Evolutionary conservation across 1,284 basidiomycete genomes (phyloP), one percentile per base, ranked within the genome.

Genomic region (Malassezia pachydermatis): DNA sequence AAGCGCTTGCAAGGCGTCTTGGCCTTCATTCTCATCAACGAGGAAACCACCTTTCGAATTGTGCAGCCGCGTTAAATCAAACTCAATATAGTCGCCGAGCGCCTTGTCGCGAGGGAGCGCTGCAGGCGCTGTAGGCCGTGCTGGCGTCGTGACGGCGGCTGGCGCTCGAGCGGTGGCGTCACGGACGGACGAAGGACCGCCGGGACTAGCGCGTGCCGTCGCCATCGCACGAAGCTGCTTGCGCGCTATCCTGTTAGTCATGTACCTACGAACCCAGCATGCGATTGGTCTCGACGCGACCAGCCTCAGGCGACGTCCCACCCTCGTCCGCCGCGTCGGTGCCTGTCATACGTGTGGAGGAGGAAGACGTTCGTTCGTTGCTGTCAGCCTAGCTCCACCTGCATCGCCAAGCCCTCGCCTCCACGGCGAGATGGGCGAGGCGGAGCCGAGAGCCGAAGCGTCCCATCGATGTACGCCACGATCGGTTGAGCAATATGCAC

Each of bases 81-180:
- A 70, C 47, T 70, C 68, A 47, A 70, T 70, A 45, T 70, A 70
- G 55, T 70, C 57, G 20, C 68, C 68, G 25, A 70, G 58, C 1
- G 52, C 41, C 42, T 65, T 63, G 45, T 70, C 63, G 11, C 63
- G 51, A 29, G 62, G 65, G 6, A 66, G 34, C 9, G 37, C 16
- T 3, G 13, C 29, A 8, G 47, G 47, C 27, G 23, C 36, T 1
- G 39, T 25, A 30, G 39, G 39, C 13, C 19, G 11, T n/a, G 32
- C 6, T 8, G 32, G 32, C 8, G 39, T 14, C 34, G 46, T 32
- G 13, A n/a, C 11, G 19, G 22, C 17, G 6, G 41, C 23, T 5
- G 41, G n/a, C 9, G 27, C 16, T 28, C 16, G 39, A 6, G 6
- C 11, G 25, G 44, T 22, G 8, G 49, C 49, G 29, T 46, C 38